phyloP scores from a whole-genome alignment of 768 basidiomycete species.

The Podaxis rugospora region DNA sequence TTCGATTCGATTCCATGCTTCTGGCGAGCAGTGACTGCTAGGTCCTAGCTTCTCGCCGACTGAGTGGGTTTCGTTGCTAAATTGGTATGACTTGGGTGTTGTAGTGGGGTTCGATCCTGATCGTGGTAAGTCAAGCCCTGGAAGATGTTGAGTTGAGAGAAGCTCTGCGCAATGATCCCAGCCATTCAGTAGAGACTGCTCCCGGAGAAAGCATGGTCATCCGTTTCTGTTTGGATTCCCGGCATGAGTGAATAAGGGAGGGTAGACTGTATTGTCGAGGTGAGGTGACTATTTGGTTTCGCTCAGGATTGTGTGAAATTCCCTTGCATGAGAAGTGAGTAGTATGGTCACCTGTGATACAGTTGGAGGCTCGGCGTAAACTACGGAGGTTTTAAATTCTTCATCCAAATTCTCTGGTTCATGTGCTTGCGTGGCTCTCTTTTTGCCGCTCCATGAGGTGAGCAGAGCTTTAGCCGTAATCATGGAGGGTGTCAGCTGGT shows the following conservation, averaged over 20 bases:
- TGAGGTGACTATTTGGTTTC: background rate
- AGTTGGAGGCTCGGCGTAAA: too few relatives aligned
- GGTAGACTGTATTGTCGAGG: background rate
- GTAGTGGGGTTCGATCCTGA: background rate
- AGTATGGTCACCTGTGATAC: background rate
- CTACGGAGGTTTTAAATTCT: too few relatives aligned
- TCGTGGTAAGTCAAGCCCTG: background rate
- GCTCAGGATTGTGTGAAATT: background rate
- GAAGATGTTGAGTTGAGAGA: background rate
- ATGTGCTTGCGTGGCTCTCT: background rate
- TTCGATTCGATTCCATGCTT: background rate
- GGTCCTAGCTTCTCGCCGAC: background rate
- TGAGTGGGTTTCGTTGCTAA: background rate
- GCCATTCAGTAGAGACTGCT: background rate
- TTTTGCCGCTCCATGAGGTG: background rate
- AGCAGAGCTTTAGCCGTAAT: background rate
- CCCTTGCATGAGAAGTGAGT: background rate
- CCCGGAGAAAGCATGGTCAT: slow-evolving; percentile 1
- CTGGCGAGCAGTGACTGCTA: background rate
- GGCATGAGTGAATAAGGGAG: background rate
- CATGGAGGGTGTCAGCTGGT: background rate
- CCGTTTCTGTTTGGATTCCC: background rate
- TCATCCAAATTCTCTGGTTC: too few relatives aligned
- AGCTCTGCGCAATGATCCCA: background rate
- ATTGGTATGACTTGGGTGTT: background rate